phyloP scores from a whole-genome alignment of 2,329 filamentous ascomycete genomes.

The Botrytis tulipae region DNA sequence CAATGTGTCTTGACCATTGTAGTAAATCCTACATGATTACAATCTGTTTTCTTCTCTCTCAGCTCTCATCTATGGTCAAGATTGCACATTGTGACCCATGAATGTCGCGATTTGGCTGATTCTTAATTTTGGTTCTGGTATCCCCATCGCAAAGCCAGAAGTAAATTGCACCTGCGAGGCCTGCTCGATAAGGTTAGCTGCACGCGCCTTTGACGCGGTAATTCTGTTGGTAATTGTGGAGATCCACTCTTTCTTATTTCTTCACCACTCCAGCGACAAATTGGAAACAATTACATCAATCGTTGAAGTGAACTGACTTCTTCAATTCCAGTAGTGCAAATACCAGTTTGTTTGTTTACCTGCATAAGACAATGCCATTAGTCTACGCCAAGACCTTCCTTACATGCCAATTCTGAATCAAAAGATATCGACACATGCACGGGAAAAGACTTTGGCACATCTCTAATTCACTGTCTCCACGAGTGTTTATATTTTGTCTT shows the following conservation, averaged over 20 bases:
- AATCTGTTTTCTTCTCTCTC: background rate
- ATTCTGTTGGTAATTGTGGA: background rate
- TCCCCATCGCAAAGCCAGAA: background rate
- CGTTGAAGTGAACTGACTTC: background rate
- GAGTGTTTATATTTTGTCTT: background rate
- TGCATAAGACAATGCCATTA: background rate
- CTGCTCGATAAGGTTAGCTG: background rate
- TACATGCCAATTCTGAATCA: background rate
- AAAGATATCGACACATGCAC: constrained; percentile 21
- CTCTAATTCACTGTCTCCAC: background rate
- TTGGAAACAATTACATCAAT: background rate
- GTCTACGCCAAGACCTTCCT: background rate
- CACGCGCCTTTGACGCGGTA: background rate
- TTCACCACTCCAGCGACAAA: background rate
- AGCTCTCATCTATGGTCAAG: background rate
- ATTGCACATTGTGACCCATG: background rate
- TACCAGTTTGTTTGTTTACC: background rate
- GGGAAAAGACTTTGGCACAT: constrained; percentile 33
- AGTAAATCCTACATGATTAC: background rate
- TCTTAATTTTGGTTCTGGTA: background rate
- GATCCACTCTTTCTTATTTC: background rate
- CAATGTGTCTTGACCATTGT: background rate
- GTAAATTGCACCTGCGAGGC: background rate
- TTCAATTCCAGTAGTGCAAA: background rate
- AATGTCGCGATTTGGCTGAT: background rate